Evolutionary conservation across 2,329 filamentous ascomycete species (phyloP).

Genomic region (Dendryphion nanum): DNA sequence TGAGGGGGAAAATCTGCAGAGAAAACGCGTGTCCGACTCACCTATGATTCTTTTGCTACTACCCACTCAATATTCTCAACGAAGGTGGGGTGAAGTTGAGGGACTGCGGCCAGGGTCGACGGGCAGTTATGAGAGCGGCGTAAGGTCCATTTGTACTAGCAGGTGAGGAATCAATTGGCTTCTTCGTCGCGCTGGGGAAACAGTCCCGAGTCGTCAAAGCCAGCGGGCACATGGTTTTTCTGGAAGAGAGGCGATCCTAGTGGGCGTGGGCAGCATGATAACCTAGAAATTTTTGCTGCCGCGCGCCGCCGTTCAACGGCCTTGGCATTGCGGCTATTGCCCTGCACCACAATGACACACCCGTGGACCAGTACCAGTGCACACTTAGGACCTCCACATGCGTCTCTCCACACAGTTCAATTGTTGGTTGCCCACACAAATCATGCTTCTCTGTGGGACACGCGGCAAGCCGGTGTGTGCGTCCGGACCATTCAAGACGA

Average conservation of each 20-base stretch:
- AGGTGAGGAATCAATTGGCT: slow-evolving; percentile 7
- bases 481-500: too few species aligned
- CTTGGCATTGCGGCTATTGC: neutral
- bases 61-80: slow-evolving; percentile 3
- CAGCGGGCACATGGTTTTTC: slow-evolving; percentile 15
- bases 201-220: slow-evolving; percentile 7
- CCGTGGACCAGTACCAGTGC: too few species aligned
- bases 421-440: too few species aligned
- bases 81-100: slow-evolving; percentile 15
- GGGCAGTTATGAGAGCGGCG: slow-evolving; percentile 12
- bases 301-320: neutral
- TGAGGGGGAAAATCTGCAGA: too few species aligned
- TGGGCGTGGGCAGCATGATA: slow-evolving; percentile 20
- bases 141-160: slow-evolving; percentile 11
- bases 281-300: slow-evolving; percentile 17
- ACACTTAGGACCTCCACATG: too few species aligned
- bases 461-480: too few species aligned
- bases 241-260: slow-evolving; percentile 18
- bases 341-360: too few species aligned
- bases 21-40: too few species aligned
- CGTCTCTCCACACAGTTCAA: too few species aligned
- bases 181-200: slow-evolving; percentile 5
- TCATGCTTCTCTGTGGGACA: too few species aligned
- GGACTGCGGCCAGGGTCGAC: too few species aligned
- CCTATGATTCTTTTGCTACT: too few species aligned